Evolutionary conservation across 306 rosid genomes (phyloP).

Genomic region (Trifolium repens): DNA sequence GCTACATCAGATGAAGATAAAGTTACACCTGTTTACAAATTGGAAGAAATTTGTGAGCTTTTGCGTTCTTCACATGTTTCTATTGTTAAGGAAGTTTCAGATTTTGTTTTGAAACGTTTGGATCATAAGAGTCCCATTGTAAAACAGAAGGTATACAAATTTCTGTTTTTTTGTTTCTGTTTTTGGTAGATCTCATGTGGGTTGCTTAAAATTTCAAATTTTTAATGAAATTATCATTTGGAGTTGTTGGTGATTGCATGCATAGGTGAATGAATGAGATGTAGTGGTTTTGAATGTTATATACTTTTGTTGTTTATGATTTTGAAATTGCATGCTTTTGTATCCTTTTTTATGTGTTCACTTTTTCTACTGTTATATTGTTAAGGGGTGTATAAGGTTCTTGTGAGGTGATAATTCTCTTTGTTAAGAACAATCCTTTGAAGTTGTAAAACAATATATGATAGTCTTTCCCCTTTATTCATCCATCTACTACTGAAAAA

Average conservation of each 20-base stretch:
- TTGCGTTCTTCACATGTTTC: slow-evolving; percentile 84
- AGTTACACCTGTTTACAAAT: slow-evolving; percentile 86
- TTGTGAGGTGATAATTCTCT: slow-evolving; percentile 22
- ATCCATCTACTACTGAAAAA: too few relatives aligned
- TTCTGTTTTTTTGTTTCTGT: background rate
- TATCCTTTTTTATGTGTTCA: background rate
- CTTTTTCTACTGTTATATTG: background rate
- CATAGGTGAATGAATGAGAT: slow-evolving; percentile 16
- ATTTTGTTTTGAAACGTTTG: slow-evolving; percentile 77
- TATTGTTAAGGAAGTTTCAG: slow-evolving; percentile 92
- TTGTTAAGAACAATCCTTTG: slow-evolving; percentile 2
- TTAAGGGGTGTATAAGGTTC: background rate
- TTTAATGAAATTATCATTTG: background rate
- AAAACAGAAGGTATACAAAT: slow-evolving; percentile 78
- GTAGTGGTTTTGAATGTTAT: slow-evolving; percentile 10
- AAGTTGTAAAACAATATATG: too few relatives aligned
- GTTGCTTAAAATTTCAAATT: slow-evolving; percentile 8
- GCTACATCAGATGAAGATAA: slow-evolving; percentile 96
- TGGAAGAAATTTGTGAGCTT: slow-evolving; percentile 88
- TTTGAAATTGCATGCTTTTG: slow-evolving; percentile 27
- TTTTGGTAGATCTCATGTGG: slow-evolving; percentile 44
- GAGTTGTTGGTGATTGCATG: slow-evolving; percentile 26
- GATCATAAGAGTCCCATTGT: slow-evolving; percentile 95
- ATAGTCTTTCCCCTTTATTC: too few relatives aligned
- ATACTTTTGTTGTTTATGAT: slow-evolving; percentile 17